Evolutionary conservation across 768 basidiomycete genomes (phyloP).

Genomic region (Tylopilus felleus): DNA sequence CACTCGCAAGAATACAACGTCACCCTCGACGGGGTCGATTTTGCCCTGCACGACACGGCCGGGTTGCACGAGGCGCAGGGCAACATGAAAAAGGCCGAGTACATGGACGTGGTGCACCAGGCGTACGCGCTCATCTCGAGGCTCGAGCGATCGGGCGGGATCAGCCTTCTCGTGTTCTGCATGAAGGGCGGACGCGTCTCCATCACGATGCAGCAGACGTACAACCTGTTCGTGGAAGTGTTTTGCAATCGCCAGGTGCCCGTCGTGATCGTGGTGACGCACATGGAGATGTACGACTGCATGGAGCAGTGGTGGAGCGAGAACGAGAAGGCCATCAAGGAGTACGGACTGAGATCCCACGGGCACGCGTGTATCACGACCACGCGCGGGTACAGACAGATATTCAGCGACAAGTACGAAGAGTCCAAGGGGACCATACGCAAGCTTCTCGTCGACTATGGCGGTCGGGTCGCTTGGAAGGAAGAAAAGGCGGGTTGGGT

Average conservation of each 20-base stretch:
- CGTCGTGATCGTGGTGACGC: constrained; percentile 33
- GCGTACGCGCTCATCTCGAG: constrained; percentile 35
- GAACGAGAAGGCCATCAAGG: constrained; percentile 33
- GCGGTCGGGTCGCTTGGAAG: constrained; percentile 17
- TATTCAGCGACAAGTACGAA: constrained; percentile 31
- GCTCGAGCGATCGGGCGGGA: constrained; percentile 25
- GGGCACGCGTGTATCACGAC: constrained; percentile 42
- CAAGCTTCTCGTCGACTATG: constrained; percentile 17
- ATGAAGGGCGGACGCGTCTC: constrained; percentile 29
- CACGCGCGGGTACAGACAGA: constrained; percentile 19
- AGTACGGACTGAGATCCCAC: constrained; percentile 32
- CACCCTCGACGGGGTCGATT: constrained; percentile 15
- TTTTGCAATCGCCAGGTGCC: constrained; percentile 36
- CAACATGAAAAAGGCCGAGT: constrained; percentile 22
- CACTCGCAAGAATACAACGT: constrained; percentile 21
- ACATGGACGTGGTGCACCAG: constrained; percentile 26
- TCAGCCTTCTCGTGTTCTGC: constrained; percentile 30
- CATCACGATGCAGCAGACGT: constrained; percentile 25
- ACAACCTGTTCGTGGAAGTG: constrained; percentile 36
- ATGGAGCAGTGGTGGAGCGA: constrained; percentile 41
- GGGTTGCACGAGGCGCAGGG: constrained; percentile 28
- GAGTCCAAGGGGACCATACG: constrained; percentile 28
- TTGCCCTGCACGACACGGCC: constrained; percentile 26
- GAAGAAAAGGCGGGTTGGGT: constrained; percentile 27
- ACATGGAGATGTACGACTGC: constrained; percentile 30